These are phyloP conservation scores for Combretum micranthum DNA, from an alignment of 345 rosid species.

Conservation along the genomic window DNA sequence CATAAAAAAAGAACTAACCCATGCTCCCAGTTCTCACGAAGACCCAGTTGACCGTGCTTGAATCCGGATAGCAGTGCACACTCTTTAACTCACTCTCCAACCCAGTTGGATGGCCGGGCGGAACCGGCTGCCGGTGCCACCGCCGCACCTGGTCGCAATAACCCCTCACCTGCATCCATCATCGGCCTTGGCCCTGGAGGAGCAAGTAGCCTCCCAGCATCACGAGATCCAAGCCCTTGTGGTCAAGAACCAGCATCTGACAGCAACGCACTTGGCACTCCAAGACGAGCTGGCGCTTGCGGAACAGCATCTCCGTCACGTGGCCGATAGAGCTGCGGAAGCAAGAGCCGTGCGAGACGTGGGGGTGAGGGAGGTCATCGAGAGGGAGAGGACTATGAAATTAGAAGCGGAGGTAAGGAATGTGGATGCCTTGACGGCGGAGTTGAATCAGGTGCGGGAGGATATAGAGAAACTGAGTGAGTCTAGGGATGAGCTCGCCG, in stretches of 20 bases:
- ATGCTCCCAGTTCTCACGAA: too few relatives aligned
- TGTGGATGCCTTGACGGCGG: slow-evolving; percentile 36
- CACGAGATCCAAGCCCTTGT: slow-evolving; percentile 71
- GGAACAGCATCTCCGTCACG: slow-evolving; percentile 43
- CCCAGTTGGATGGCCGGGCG: slow-evolving; percentile 15
- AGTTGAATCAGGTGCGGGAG: slow-evolving; percentile 47
- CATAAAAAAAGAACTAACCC: too few relatives aligned
- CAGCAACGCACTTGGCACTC: slow-evolving; percentile 55
- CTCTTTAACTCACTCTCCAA: too few relatives aligned
- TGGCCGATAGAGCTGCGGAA: slow-evolving; percentile 34
- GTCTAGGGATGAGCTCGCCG: slow-evolving; percentile 34
- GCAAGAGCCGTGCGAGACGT: slow-evolving; percentile 58
- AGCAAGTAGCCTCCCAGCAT: slow-evolving; percentile 57
- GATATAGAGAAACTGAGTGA: slow-evolving; percentile 37
- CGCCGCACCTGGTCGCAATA: slow-evolving; percentile 1
- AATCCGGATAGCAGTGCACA: too few relatives aligned
- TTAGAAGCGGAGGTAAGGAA: slow-evolving; percentile 59
- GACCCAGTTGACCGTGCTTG: too few relatives aligned
- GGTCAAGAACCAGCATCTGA: slow-evolving; percentile 54
- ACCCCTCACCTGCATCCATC: slow-evolving; percentile 5
- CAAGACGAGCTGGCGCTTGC: slow-evolving; percentile 56
- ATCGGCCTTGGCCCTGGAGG: slow-evolving; percentile 44
- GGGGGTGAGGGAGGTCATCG: slow-evolving; percentile 57
- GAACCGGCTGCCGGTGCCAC: slow-evolving; percentile 5
- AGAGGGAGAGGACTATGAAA: slow-evolving; percentile 56